Evolutionary conservation across 2,329 filamentous ascomycete genomes (phyloP), one percentile per base, ranked within the genome.

Genomic region (Talaromyces sp.): DNA sequence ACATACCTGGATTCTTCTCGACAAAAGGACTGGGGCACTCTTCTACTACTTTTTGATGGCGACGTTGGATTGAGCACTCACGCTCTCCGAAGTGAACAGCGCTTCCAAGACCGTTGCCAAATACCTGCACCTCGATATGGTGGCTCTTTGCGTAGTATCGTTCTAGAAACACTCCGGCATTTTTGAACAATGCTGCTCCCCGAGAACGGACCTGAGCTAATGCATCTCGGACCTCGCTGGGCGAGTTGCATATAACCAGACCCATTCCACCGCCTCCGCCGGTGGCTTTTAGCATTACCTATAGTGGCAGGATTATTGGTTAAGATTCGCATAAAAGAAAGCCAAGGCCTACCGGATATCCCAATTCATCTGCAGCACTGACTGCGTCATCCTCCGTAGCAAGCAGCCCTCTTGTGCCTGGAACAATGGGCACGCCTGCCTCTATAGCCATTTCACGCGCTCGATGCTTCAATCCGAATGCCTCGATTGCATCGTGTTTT

Each of bases 21-120:
- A 84, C 75, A 60, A 86, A 86, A 0, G 91, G 90, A 13, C 89
- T 90, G 0, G 91, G 91, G 2, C 88, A 91, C 73, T 96, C 91
- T 70, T 96, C 91, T 21, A 96, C 81, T 41, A 96, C 89, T 76
- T 96, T 96, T 70, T 96, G 91, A 69, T 96, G 91, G 40, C 91
- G 78, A 62, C 91, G 79, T 74, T 96, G 91, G 11, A 96, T 82
- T 53, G 89, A 93, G 74, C 91, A 96, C 70, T 96, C 91, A 57
- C 91, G 81, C 75, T 96, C 91, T 19, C 91, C 90, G 31, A 96
- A 83, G n/a, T 88, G 86, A 9, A 96, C 86, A 15, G 87, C 90
- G 68, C 88, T 84, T 1, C 90, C 91, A 64, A 85, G 80, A 53
- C 85, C 85, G 68, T 96, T 91, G 43, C 91, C 91, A 72, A 96